Evolutionary conservation across 1,284 basidiomycete genomes (phyloP), one percentile per base, ranked within the genome.

Genomic region (Exobasidium rhododendri): DNA sequence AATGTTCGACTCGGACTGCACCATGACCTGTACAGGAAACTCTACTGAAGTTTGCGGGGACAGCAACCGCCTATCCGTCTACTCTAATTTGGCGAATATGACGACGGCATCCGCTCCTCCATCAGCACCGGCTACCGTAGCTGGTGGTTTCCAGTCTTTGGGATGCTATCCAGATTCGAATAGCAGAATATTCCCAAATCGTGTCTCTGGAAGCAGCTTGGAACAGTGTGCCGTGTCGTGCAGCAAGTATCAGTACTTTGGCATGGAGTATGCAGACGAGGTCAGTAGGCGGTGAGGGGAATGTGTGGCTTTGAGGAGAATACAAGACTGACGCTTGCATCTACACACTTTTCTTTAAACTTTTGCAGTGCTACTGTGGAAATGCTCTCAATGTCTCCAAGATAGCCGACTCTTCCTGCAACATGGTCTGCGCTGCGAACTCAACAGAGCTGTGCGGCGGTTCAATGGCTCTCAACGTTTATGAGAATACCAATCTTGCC

Each of bases 401-500:
- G 4, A 20, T 40, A 45, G 54, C 40, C 43, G 59, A 47, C 43
- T 1, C 61, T 35, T 28, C 26, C 26, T 64, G 62, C 52, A 56
- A 45, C 24, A 28, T 40, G 29, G 24, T 51, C 2, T 64, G 62
- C 53, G n/a, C 35, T 11, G 56, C 59, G 2, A 56, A 29, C 65
- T 81, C 81, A 52, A 81, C 82, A 1, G 84, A 88, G 70, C 85
- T 85, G 59, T 89, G 89, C 69, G 88, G 89, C 45, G 89, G 88
- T 31, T 84, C 88, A 3, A 75, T 85, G 85, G 40, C 83, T 81
- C 0, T 76, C 74, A 14, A 83, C 83, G 26, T 83, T 88, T 28
- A 85, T 85, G 0, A 73, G 77, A 2, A 81, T n/a, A 40, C 35
- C 35, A 17, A 7, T 17, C 7, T 40, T 40, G 35, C 10, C 7